phyloP scores from a whole-genome alignment of 2,329 filamentous ascomycete species.

The Xylariaceae sp. region DNA sequence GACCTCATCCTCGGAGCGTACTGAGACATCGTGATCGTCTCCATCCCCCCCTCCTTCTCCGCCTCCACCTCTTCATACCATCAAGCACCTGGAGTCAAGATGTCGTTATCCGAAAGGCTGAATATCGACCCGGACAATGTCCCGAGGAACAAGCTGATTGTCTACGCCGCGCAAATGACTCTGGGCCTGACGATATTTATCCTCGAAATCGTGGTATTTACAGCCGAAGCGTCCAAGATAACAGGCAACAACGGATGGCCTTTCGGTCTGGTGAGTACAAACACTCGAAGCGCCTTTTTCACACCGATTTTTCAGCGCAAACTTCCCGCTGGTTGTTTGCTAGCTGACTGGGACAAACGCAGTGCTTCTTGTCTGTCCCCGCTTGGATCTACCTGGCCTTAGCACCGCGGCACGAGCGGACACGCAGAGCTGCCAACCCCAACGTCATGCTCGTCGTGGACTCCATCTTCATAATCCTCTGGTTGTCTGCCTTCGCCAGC shows the following conservation, averaged over 20 bases:
- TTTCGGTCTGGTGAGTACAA: slow-evolving; percentile 54
- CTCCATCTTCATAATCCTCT: slow-evolving; percentile 53
- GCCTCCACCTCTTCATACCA: background rate
- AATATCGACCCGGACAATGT: slow-evolving; percentile 51
- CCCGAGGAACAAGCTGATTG: slow-evolving; percentile 50
- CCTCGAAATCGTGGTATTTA: slow-evolving; percentile 56
- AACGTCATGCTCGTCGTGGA: slow-evolving; percentile 58
- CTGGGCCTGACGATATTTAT: slow-evolving; percentile 52
- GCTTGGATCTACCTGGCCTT: slow-evolving; percentile 61
- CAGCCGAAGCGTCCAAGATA: slow-evolving; percentile 42
- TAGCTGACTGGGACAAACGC: no score
- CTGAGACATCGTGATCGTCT: background rate
- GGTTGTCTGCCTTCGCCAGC: slow-evolving; percentile 62
- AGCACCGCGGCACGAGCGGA: slow-evolving; percentile 58
- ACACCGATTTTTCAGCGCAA: slow-evolving; percentile 1
- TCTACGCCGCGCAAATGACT: slow-evolving; percentile 52
- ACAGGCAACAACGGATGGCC: slow-evolving; percentile 58
- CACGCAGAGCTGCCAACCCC: slow-evolving; percentile 56
- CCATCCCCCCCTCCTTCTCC: background rate
- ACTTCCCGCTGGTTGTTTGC: no score
- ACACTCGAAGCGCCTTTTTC: background rate
- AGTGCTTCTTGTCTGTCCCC: slow-evolving; percentile 62
- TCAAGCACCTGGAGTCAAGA: slow-evolving; percentile 12
- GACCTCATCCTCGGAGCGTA: no score
- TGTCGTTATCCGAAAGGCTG: slow-evolving; percentile 41